Base-by-base conservation (phyloP, 371 early-diverging fungal genomes). In the Polyrhizophydium stewartii region DNA sequence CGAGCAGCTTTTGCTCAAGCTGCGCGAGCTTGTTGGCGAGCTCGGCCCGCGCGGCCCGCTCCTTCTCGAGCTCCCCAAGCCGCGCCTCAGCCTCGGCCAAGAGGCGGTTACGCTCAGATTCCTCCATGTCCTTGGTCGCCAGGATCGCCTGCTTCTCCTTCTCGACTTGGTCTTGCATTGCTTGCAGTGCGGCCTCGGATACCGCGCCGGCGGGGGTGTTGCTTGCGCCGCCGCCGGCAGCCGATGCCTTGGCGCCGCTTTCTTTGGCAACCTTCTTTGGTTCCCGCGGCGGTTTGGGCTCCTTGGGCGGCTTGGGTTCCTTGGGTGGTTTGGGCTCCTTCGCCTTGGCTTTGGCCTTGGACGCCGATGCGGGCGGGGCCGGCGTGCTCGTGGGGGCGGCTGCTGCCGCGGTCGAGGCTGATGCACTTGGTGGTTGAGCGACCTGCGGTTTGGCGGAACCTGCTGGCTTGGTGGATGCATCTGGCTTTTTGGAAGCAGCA, bases 1-100 rank as follows among this genome's bases (percentile, higher is more conserved):
- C 77, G 13, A 85, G 61, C 49, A 83, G 66, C 57, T 83, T 81
- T 24, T 72, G 63, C 60, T 83, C 77, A 60, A 85, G 60, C 27
- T 76, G 69, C 19, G 69, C 61, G 10, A 85, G 63, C 64, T 83
- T 79, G 30, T 57, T 58, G 12, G 66, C 76, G 10, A 85, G 40
- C 19, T 61, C 65, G 21, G 64, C 69, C 9, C 81, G 65, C 43
- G 64, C 70, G 13, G 58, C 56, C 17, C 76, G 61, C 64, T 85
- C 85, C 16, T 58, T 52, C 38, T 81, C 80, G 19, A 85, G 65
- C 59, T 84, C 84, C 21, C 37, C 22, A 1, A 69, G 69, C 1
- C 82, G 71, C n/a, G 50, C 19, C 37, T 74, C 67, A 7, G 73
- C 68, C 32, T 77, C 79, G 17, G 59, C 69, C 22, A 80, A 46